phyloP scores from a whole-genome alignment of 495 filamentous ascomycete species.

The Penicillium nucicola region DNA sequence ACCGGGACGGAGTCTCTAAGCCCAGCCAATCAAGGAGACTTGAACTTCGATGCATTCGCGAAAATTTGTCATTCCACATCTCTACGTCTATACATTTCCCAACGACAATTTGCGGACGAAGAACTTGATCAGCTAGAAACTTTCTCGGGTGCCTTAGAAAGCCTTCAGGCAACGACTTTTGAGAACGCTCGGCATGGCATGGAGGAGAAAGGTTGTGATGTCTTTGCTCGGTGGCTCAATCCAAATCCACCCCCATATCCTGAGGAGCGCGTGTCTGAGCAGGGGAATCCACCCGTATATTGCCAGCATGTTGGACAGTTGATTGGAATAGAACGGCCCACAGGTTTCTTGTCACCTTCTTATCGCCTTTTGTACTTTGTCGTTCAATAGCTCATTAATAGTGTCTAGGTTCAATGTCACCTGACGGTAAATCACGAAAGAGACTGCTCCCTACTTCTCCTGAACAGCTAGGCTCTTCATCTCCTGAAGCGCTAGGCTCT shows the following conservation, averaged over 20 bases:
- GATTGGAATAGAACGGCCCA: slow-evolving; percentile 16
- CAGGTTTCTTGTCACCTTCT: slow-evolving; percentile 12
- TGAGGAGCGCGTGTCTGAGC: slow-evolving; percentile 15
- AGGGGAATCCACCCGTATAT: slow-evolving; percentile 14
- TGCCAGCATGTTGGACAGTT: slow-evolving; percentile 4
- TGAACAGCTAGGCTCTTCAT: too few relatives aligned
- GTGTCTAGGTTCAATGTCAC: slow-evolving; percentile 14
- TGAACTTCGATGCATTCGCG: slow-evolving; percentile 16
- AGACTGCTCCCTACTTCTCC: slow-evolving; percentile 8
- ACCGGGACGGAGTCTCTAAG: slow-evolving; percentile 14
- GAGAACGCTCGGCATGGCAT: slow-evolving; percentile 14
- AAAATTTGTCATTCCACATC: slow-evolving; percentile 21
- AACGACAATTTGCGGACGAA: slow-evolving; percentile 19
- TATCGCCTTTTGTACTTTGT: slow-evolving; percentile 8
- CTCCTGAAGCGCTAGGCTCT: slow-evolving; percentile 7
- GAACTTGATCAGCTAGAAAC: slow-evolving; percentile 12
- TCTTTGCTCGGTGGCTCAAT: slow-evolving; percentile 15
- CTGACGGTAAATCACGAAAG: slow-evolving; percentile 15
- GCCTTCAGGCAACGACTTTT: slow-evolving; percentile 14
- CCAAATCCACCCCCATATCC: slow-evolving; percentile 14
- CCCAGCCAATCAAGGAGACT: not conserved
- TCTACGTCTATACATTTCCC: slow-evolving; percentile 18
- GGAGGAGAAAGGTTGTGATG: slow-evolving; percentile 17
- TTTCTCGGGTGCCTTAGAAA: slow-evolving; percentile 15
- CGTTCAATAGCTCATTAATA: slow-evolving; percentile 14